Percentiles rank a stretch among this genome's conserved stretches.
Conservation (phyloP, 805 yeast species). For the Naumovozyma dairenensis region DNA sequence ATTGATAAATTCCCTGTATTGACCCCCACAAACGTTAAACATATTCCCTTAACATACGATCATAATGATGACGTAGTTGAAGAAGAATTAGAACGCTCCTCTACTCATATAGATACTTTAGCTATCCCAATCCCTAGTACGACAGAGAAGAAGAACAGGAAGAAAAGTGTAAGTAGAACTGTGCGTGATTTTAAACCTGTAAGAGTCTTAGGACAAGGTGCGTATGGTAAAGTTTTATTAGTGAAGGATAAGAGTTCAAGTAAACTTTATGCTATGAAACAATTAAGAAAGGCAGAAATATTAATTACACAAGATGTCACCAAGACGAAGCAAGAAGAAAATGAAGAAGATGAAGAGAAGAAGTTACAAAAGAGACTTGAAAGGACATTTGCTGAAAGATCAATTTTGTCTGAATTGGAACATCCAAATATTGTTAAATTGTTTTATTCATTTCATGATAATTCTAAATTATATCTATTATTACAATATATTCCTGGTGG, state of each 20-base stretch:
- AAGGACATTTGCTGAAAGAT: conserved; percentile 70
- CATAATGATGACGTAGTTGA: not conserved
- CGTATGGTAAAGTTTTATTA: conserved; percentile 77
- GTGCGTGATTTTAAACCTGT: conserved; percentile 59
- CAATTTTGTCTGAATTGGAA: conserved; percentile 57
- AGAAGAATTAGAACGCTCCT: not conserved
- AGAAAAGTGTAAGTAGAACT: conserved; percentile 11
- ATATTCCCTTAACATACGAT: conserved; percentile 7
- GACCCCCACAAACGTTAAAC: conserved; percentile 22
- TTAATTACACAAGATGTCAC: conserved; percentile 38
- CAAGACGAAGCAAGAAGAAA: no score
- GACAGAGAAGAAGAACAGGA: not conserved
- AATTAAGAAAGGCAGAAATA: conserved; percentile 71
- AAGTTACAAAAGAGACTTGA: conserved; percentile 43
- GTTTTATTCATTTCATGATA: conserved; percentile 77
- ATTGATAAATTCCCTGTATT: conserved; percentile 22
- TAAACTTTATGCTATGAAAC: conserved; percentile 75
- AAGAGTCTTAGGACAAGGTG: conserved; percentile 76
- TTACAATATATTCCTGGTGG: conserved; percentile 86
- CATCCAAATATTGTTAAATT: conserved; percentile 78
- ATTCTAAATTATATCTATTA: conserved; percentile 60
- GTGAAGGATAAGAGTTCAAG: conserved; percentile 59
- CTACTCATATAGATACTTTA: not conserved
- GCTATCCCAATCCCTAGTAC: not conserved
- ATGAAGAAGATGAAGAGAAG: conserved; percentile 15